Evolutionary conservation across 805 yeast genomes (phyloP).

Genomic region (Kuraishia borneana): DNA sequence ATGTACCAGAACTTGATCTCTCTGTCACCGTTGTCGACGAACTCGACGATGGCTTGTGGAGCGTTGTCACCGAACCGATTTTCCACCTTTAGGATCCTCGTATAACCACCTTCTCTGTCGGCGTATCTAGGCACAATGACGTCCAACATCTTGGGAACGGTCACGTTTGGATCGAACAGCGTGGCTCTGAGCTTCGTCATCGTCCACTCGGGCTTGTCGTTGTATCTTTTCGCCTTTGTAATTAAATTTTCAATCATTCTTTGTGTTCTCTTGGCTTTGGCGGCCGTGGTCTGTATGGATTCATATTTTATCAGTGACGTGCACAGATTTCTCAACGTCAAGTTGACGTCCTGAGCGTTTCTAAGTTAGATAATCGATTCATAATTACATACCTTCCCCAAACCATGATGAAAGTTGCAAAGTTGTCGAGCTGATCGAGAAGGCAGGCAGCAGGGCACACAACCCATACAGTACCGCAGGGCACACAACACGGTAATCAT

Average conservation of each 20-base stretch:
- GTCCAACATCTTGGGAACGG: conserved; percentile 54
- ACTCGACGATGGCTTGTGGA: conserved; percentile 77
- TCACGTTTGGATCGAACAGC: conserved; percentile 34
- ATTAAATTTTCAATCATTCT: conserved; percentile 53
- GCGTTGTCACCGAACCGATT: conserved; percentile 85
- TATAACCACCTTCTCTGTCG: conserved; percentile 67
- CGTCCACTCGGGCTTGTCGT: conserved; percentile 3
- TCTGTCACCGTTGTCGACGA: conserved; percentile 48
- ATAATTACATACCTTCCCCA: conserved; percentile 5
- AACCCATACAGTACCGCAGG: not conserved
- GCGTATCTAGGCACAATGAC: conserved; percentile 57
- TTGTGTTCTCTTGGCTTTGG: conserved; percentile 65
- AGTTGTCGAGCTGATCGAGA: too few relatives aligned
- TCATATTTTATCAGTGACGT: conserved; percentile 62
- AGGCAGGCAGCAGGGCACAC: not conserved
- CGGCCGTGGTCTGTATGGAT: conserved; percentile 59
- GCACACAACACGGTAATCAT: too few relatives aligned
- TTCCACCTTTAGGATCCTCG: conserved; percentile 75
- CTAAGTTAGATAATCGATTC: conserved; percentile 11
- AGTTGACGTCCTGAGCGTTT: conserved; percentile 38
- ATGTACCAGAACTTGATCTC: conserved; percentile 69
- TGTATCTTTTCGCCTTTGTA: conserved; percentile 40
- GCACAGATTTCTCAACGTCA: conserved; percentile 53
- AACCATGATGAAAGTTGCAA: conserved; percentile 1
- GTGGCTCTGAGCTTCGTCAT: conserved; percentile 20